Evolutionary conservation across 2,329 filamentous ascomycete genomes (phyloP), one percentile per base, ranked within the genome.

Genomic region (Leptographium galeiforme): DNA sequence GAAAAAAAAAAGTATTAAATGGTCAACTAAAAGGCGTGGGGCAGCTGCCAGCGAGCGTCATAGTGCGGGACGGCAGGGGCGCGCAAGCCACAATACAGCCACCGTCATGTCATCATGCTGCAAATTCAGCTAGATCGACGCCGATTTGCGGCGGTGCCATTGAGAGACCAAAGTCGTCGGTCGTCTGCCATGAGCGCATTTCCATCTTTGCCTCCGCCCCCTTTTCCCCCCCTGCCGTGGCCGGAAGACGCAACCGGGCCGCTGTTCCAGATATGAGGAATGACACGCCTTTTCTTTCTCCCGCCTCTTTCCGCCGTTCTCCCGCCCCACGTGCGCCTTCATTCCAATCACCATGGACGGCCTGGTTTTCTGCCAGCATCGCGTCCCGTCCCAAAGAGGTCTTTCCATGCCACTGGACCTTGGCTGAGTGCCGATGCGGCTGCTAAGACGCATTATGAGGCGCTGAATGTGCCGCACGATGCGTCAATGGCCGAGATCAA

Each of bases 401-500:
- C 45, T 4, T 67, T 69, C 25, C 25, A 25, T 57, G 63, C 65
- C 57, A 61, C 60, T 57, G 61, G 68, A 33, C 63, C 58, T 46
- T 30, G 41, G 48, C 61, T 59, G 45, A 57, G 56, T 47, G 18
- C 34, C 34, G 51, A 56, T n/a, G 57, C 63, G 58, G 61, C 63
- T 33, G 62, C 62, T 40, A 72, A 64, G 60, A 89, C 82, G 57
- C 85, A 95, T 70, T 98, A 98, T 68, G 85, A 91, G 62, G 82
- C 84, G 43, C 77, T 98, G 51, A 78, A 84, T 44, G 68, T 98
- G n/a, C 70, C 79, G 0, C 74, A 76, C 44, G 77, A 78, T 58
- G 90, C 91, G 43, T 81, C 85, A 16, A 70, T 78, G 1, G 72
- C 74, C 10, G 88, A 95, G 52, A 90, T 97, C 57, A 97, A 97